These are phyloP conservation scores for Yamadazyma blattariae DNA, from an alignment of 1,139 yeast species.

Conservation along the genomic window DNA sequence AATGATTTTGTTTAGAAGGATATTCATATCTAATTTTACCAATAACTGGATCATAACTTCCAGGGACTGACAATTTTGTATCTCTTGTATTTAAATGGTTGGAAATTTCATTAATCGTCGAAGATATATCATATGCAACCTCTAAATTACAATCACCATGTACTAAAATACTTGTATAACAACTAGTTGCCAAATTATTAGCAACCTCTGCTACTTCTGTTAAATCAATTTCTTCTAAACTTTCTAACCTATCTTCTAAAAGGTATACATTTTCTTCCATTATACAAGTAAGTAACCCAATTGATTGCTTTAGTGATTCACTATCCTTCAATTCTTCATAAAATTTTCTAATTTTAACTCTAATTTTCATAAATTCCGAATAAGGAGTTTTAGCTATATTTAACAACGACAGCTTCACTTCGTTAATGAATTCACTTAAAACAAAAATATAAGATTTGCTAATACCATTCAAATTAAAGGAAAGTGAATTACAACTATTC, in stretches of 20 bases:
- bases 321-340: constrained; percentile 38
- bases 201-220: constrained; percentile 16
- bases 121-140: constrained; percentile 12
- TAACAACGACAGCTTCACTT: constrained; percentile 16
- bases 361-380: constrained; percentile 38
- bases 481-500: constrained; percentile 48
- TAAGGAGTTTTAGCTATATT: constrained; percentile 17
- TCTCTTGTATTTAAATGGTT: constrained; percentile 11
- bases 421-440: constrained; percentile 18
- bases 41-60: constrained; percentile 6
- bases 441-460: constrained; percentile 30
- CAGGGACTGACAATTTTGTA: constrained; percentile 7
- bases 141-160: constrained; percentile 43
- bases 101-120: constrained; percentile 13
- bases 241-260: constrained; percentile 45
- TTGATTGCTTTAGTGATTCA: constrained; percentile 39
- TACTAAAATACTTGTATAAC: constrained; percentile 39
- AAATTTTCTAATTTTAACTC: constrained; percentile 40
- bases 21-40: constrained; percentile 10
- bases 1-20: constrained; percentile 4
- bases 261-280: constrained; percentile 54
- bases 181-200: constrained; percentile 19
- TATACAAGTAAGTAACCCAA: constrained; percentile 46
- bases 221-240: constrained; percentile 26
- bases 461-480: constrained; percentile 51